These are phyloP conservation scores for Glomus cerebriforme DNA, from an alignment of 192 early-diverging fungal genomes.

Conservation along the genomic window DNA sequence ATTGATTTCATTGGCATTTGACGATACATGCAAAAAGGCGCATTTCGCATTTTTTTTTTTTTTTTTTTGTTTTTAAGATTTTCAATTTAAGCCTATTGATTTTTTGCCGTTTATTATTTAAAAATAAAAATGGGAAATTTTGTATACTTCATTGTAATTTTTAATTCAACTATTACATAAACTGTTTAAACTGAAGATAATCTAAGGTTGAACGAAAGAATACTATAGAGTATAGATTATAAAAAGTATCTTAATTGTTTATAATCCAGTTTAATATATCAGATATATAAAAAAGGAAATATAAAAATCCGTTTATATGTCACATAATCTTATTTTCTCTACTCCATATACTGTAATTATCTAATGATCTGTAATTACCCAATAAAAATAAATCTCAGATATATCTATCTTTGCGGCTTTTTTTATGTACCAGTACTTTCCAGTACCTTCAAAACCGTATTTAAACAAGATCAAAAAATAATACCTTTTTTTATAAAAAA, in stretches of 20 bases:
- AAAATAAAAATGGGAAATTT: neutral
- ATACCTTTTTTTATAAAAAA: neutral
- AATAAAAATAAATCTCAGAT: neutral
- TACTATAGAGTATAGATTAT: no score
- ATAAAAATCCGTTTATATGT: neutral
- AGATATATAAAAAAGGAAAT: neutral
- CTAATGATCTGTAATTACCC: neutral
- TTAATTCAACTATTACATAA: no score
- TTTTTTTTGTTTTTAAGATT: no score
- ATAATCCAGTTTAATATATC: neutral
- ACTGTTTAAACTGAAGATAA: no score
- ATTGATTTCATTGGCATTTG: no score
- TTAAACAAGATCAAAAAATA: neutral
- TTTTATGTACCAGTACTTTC: neutral
- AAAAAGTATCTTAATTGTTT: no score
- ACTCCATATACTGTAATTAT: no score
- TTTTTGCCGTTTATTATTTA: neutral
- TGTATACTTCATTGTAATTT: no score
- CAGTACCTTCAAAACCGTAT: no score
- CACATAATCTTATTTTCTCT: no score
- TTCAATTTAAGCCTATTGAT: no score
- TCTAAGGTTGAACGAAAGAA: no score
- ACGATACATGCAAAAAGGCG: neutral
- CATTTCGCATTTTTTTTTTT: neutral
- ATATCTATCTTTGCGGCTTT: neutral